Base-by-base conservation (phyloP, 23 red algal genomes). In the Agarophyton chilense region DNA sequence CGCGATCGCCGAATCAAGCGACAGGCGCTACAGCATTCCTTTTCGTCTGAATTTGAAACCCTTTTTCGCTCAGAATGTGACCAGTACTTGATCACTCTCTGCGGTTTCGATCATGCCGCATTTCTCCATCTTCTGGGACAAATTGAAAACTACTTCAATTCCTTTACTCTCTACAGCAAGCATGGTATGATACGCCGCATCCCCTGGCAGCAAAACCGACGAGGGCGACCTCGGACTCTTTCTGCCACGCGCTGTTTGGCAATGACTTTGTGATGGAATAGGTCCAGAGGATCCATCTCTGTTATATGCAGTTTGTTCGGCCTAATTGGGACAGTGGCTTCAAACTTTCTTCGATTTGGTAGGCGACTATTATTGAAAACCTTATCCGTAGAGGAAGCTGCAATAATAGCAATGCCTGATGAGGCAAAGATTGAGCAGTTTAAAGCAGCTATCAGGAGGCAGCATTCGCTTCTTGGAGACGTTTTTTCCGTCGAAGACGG, bases 281-380 rank as follows among this genome's bases (percentile, higher is more conserved):
- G 56, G 8, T 28, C 7, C 9, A 46, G 72, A 51, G 42, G 41
- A 78, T 46, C 35, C 3, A 51, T 26, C 2, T 14, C 29, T 45
- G 44, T 49, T 52, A 2, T 78, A n/a, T 50, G 72, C 45, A 78
- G 44, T 18, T 4, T 78, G 31, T 47, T 78, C 44, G 36, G 72
- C 5, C 2, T 50, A 46, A 49, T 43, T 78, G 36, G 36, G 17
- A 26, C 44, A 47, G 44, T 78, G 51, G 14, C 18, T 32, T 45
- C 72, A 4, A 46, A 26, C 17, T 51, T 78, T 78, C 16, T 78
- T 26, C 72, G 42, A 32, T 78, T 45, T 78, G 51, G 72, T n/a
- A 47, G 35, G 49, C 2, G 1, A 78, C 3, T 78, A 31, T 39
- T 78, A 8, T 31, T 45, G 22, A 51, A 29, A 78, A 8, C 6